Conservation (phyloP, 1,139 yeast genomes). For the Kurtzmaniella natalensis region DNA sequence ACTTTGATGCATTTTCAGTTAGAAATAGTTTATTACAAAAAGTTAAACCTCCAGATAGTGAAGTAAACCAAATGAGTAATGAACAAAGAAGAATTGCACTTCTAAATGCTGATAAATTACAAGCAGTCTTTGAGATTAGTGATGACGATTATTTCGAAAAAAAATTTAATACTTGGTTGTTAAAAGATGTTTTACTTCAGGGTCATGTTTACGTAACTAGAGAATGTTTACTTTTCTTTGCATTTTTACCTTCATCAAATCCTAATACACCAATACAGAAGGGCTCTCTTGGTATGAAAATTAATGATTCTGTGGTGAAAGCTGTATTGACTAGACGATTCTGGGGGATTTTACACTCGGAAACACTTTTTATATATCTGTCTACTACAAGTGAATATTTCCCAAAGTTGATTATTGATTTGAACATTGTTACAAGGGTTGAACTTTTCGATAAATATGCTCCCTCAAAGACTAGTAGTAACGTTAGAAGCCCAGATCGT, state of each 20-base stretch:
- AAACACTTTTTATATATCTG: constrained; percentile 63
- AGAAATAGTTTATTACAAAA: constrained; percentile 19
- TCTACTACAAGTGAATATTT: constrained; percentile 78
- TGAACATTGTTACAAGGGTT: constrained; percentile 59
- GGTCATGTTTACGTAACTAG: constrained; percentile 78
- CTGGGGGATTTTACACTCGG: constrained; percentile 78
- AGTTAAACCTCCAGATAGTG: constrained; percentile 10
- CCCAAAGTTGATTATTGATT: constrained; percentile 72
- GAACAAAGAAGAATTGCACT: constrained; percentile 18
- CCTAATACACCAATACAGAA: constrained; percentile 23
- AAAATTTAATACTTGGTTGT: constrained; percentile 73
- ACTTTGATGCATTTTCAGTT: constrained; percentile 24
- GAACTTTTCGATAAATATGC: constrained; percentile 41
- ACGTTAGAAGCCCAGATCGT: constrained; percentile 5
- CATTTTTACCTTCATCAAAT: constrained; percentile 60
- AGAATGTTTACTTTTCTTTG: constrained; percentile 66
- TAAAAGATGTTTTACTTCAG: constrained; percentile 77
- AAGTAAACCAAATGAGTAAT: constrained; percentile 6
- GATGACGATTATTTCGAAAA: constrained; percentile 50
- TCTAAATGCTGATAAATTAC: constrained; percentile 34
- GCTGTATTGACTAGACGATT: constrained; percentile 38
- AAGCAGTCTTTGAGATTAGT: constrained; percentile 34
- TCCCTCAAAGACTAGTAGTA: neutral
- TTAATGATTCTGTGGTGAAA: constrained; percentile 35
- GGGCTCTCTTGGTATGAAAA: constrained; percentile 51